These are phyloP conservation scores for Lentinula sp. DNA, from an alignment of 768 basidiomycete genomes.

Conservation along the genomic window DNA sequence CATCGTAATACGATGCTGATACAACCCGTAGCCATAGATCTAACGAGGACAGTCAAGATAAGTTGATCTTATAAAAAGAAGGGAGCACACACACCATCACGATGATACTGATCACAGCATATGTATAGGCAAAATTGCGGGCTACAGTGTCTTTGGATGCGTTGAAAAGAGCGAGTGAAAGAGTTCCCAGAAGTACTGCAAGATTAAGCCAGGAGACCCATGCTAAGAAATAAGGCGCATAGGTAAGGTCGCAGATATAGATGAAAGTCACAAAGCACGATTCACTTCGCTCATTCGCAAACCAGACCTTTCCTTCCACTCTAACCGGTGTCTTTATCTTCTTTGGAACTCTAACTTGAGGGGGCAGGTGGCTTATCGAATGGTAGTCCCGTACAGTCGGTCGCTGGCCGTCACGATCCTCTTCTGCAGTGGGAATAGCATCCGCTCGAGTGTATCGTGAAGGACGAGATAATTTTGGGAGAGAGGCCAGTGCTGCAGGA, in stretches of 20 bases:
- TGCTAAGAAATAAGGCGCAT: slow-evolving; percentile 35
- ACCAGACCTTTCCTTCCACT: slow-evolving; percentile 96
- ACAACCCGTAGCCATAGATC: slow-evolving; percentile 83
- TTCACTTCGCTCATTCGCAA: slow-evolving; percentile 88
- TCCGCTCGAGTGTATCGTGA: slow-evolving; percentile 63
- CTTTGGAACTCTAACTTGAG: slow-evolving; percentile 69
- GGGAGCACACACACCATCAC: slow-evolving; percentile 44
- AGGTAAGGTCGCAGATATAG: background rate
- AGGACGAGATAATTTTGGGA: slow-evolving; percentile 39
- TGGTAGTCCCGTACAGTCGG: slow-evolving; percentile 71
- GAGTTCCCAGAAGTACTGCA: slow-evolving; percentile 75
- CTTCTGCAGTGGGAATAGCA: slow-evolving; percentile 58
- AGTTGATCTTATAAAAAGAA: background rate
- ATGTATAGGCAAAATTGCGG: slow-evolving; percentile 73
- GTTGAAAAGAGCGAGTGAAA: slow-evolving; percentile 87
- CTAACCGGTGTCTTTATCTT: slow-evolving; percentile 78
- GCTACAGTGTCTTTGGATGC: slow-evolving; percentile 70
- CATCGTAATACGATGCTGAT: slow-evolving; percentile 85
- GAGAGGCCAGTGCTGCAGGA: slow-evolving; percentile 45
- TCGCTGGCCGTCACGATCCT: slow-evolving; percentile 36
- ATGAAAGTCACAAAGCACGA: slow-evolving; percentile 15
- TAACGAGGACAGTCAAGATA: slow-evolving; percentile 19
- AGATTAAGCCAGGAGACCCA: slow-evolving; percentile 93
- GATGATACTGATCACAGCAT: slow-evolving; percentile 72
- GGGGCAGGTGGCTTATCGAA: slow-evolving; percentile 59